phyloP scores from a whole-genome alignment of 768 basidiomycete species.

The Termitomyces eurrhizus region DNA sequence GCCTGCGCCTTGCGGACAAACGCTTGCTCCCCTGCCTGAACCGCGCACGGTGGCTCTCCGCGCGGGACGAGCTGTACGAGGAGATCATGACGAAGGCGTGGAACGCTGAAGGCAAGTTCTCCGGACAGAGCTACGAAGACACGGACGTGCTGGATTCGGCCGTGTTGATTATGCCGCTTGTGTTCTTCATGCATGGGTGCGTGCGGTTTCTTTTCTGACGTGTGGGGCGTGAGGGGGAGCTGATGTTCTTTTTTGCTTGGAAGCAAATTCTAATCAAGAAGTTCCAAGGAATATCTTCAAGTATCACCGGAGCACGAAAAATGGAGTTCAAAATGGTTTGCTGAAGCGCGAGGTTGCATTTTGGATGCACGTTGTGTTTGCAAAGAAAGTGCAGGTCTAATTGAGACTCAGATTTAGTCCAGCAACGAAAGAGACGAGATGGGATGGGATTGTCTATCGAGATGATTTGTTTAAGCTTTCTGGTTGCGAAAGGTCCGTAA shows the following conservation, averaged over 20 bases:
- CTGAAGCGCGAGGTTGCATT: no score
- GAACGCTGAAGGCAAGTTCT: conserved; percentile 65
- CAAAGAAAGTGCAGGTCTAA: no score
- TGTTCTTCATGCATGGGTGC: conserved; percentile 84
- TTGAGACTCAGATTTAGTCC: no score
- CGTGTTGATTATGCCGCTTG: conserved; percentile 88
- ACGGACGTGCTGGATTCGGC: conserved; percentile 79
- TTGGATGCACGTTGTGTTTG: no score
- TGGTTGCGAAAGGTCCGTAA: no score
- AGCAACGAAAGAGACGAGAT: no score
- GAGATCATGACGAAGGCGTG: conserved; percentile 89
- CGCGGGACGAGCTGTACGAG: conserved; percentile 86
- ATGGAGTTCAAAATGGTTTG: no score
- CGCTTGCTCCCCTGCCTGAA: conserved; percentile 85
- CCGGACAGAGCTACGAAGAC: conserved; percentile 91
- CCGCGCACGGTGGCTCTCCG: conserved; percentile 64
- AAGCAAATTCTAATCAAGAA: no score
- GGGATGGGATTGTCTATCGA: no score
- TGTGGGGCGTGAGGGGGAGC: neutral
- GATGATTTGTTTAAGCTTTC: no score
- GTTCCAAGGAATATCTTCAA: no score
- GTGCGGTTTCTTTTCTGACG: neutral
- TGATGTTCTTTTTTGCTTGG: neutral
- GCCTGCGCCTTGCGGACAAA: conserved; percentile 90
- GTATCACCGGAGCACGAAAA: no score